Conservation (phyloP, 768 basidiomycete genomes). For the Leccinum incarnatum region DNA sequence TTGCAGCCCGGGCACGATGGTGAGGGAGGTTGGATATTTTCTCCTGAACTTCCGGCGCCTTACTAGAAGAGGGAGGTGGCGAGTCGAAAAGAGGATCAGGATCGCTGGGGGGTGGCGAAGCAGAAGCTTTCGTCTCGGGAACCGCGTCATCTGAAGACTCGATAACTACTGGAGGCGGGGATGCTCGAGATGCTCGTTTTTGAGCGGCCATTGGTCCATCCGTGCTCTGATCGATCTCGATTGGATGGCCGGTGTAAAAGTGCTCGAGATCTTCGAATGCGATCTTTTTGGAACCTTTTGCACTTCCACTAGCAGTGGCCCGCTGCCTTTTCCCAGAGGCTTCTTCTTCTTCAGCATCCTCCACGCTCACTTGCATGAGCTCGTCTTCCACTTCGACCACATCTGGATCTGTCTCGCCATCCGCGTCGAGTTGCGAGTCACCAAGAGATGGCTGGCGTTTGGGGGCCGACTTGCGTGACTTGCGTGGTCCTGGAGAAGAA, state of each 20-base stretch:
- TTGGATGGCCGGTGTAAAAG: constrained; percentile 28
- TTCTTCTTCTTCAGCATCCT: constrained; percentile 18
- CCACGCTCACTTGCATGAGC: constrained; percentile 26
- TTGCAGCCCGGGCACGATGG: constrained; percentile 49
- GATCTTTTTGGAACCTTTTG: constrained; percentile 7
- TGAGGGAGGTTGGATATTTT: constrained; percentile 18
- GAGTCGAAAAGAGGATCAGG: constrained; percentile 33
- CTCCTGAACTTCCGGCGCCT: constrained; percentile 4
- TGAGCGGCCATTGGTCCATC: constrained; percentile 13
- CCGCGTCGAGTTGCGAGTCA: constrained; percentile 33
- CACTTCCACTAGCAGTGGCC: constrained; percentile 2
- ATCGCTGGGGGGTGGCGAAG: constrained; percentile 12
- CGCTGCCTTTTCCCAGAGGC: not conserved
- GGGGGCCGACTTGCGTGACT: constrained; percentile 12
- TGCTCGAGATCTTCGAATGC: constrained; percentile 31
- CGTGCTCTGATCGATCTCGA: constrained; percentile 29
- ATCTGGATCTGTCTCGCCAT: constrained; percentile 35
- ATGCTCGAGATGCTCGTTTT: constrained; percentile 1
- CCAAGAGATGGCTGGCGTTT: constrained; percentile 23
- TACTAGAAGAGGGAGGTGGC: constrained; percentile 10
- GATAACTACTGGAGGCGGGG: not conserved
- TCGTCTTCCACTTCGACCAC: constrained; percentile 37
- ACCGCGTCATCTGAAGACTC: not conserved
- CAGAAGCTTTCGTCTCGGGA: constrained; percentile 2
- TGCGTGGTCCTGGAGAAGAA: constrained; percentile 29